A percentile compares a stretch with the other conserved stretches of the same genome.
Conservation (phyloP, 2,329 filamentous ascomycete genomes). For the Bipolaris oryzae region DNA sequence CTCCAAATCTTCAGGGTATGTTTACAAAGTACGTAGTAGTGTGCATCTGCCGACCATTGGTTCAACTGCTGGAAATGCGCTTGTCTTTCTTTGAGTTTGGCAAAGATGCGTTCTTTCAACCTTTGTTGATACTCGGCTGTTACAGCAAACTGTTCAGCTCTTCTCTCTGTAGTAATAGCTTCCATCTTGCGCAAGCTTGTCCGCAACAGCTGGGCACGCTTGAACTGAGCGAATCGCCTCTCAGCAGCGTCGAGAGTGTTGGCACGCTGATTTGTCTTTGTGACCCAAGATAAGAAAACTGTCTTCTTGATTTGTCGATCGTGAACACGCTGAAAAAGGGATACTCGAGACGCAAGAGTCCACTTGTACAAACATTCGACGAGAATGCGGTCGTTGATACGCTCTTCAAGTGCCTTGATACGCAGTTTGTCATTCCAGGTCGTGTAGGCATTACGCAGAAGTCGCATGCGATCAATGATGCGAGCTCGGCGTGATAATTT, state of each 20-base stretch:
- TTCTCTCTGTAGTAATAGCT: conserved; percentile 29
- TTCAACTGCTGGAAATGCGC: conserved; percentile 56
- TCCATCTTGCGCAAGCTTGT: conserved; percentile 38
- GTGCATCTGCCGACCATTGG: conserved; percentile 60
- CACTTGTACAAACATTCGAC: conserved; percentile 65
- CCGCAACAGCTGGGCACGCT: conserved; percentile 37
- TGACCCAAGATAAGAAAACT: conserved; percentile 37
- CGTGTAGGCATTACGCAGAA: conserved; percentile 64
- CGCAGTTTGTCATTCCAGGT: conserved; percentile 68
- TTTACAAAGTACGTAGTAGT: conserved; percentile 62
- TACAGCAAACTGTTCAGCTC: conserved; percentile 45
- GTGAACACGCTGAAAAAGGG: conserved; percentile 50
- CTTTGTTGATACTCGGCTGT: conserved; percentile 51
- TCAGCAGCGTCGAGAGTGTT: conserved; percentile 41
- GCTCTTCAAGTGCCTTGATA: conserved; percentile 57
- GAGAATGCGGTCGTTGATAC: conserved; percentile 62
- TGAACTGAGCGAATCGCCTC: conserved; percentile 38
- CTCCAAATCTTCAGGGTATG: conserved; percentile 59
- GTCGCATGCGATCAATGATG: conserved; percentile 57
- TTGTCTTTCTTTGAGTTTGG: conserved; percentile 43
- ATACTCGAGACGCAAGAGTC: conserved; percentile 58
- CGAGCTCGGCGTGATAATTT: conserved; percentile 55
- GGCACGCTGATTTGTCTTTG: conserved; percentile 33
- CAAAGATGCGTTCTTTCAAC: conserved; percentile 47
- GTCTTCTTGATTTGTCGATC: conserved; percentile 37